These are phyloP conservation scores for Phytopythium montanum DNA, from an alignment of 352 stramenopile species.

Conservation along the genomic window DNA sequence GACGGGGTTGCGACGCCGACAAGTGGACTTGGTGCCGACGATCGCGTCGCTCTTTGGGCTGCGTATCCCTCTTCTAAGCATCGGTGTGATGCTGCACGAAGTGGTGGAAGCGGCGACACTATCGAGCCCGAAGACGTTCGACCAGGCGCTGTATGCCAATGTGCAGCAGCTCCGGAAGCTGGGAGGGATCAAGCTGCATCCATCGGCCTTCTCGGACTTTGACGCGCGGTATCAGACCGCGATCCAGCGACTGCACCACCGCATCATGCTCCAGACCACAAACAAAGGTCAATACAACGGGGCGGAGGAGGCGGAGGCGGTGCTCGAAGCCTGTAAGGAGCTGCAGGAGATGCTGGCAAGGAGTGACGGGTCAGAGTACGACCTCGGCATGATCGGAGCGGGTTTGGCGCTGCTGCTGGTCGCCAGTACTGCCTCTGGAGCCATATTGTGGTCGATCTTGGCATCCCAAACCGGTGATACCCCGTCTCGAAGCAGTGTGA, in stretches of 20 bases:
- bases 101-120: constrained; percentile 34
- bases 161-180: constrained; percentile 54
- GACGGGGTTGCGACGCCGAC: constrained; percentile 28
- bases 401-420: constrained; percentile 38
- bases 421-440: constrained; percentile 15
- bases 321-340: constrained; percentile 34
- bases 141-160: constrained; percentile 48
- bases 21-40: constrained; percentile 86
- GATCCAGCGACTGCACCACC: constrained; percentile 14
- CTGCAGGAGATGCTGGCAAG: constrained; percentile 47
- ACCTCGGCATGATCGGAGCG: constrained; percentile 26
- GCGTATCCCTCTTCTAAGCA: constrained; percentile 61
- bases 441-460: constrained; percentile 5
- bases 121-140: neutral
- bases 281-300: neutral
- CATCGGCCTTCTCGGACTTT: constrained; percentile 19
- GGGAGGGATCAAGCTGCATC: constrained; percentile 45
- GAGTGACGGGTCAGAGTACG: constrained; percentile 82
- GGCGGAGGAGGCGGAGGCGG: constrained; percentile 4
- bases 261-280: constrained; percentile 1
- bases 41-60: constrained; percentile 73
- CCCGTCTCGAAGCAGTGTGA: neutral
- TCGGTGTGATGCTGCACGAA: constrained; percentile 57
- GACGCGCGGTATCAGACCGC: constrained; percentile 23
- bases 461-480: neutral